Percentiles rank a stretch among this genome's conserved stretches.
Conservation (phyloP, 495 filamentous ascomycete genomes). For the Thozetella sp. region DNA sequence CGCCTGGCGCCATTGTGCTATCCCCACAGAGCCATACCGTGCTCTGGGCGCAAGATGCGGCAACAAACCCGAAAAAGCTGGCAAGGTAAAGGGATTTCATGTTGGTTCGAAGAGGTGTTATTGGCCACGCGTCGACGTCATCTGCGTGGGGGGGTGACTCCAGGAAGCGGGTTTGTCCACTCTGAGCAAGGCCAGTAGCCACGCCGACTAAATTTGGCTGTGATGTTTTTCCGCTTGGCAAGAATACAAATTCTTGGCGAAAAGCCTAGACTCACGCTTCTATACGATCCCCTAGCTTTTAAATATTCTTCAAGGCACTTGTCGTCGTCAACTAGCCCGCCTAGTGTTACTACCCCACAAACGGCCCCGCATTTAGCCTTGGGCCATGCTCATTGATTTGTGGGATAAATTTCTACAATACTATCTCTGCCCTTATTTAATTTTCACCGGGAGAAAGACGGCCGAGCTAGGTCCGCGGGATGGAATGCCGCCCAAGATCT, state of each 20-base stretch:
- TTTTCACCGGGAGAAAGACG: background rate
- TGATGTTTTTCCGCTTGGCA: too few species aligned
- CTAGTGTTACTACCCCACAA: background rate
- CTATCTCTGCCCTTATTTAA: background rate
- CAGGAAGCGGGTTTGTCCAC: background rate
- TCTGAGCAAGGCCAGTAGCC: too few species aligned
- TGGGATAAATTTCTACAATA: background rate
- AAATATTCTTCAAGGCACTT: background rate
- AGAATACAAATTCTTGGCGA: too few species aligned
- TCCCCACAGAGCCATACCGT: slow-evolving; percentile 49
- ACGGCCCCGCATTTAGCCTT: background rate
- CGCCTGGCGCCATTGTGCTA: slow-evolving; percentile 43
- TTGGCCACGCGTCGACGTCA: too few species aligned
- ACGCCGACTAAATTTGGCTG: too few species aligned
- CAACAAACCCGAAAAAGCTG: background rate
- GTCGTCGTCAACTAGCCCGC: too few species aligned
- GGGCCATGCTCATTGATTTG: background rate
- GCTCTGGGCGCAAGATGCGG: slow-evolving; percentile 1
- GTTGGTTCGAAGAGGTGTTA: background rate
- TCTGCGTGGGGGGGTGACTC: background rate
- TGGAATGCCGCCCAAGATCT: too few species aligned
- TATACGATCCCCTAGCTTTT: background rate
- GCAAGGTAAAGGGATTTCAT: background rate
- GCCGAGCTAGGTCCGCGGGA: too few species aligned
- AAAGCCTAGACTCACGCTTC: background rate